Evolutionary conservation across 352 stramenopile genomes (phyloP), one percentile per base, ranked within the genome.

Genomic region (Phytopythium cucurbitacearum): DNA sequence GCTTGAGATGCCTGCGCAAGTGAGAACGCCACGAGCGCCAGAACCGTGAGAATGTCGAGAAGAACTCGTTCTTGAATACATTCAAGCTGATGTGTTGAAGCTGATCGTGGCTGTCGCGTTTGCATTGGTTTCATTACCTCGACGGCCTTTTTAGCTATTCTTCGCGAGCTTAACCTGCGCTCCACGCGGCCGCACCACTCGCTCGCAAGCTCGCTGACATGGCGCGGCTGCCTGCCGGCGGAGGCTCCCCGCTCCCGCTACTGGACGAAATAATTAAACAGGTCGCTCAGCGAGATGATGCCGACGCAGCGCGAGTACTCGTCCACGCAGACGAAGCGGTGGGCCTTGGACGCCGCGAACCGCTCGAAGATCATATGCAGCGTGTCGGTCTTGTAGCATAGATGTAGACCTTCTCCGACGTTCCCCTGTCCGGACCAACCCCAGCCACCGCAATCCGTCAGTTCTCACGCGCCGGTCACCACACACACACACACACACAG

Each of bases 221-320:
- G 21, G 11, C 40, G 40, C n/a, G 40, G 11, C 11, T 7, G 40
- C 40, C 12, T 15, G 40, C 40, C 7, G 7, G 40, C 12, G 40
- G n/a, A 32, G 41, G 40, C 34, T 56, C 36, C 62, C 54, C 37
- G 55, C 57, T 64, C 45, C 46, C 47, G 64, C 71, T 92, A 87
- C 59, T 91, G 66, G 50, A 94, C 69, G 70, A 94, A 94, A 86
- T 94, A 94, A 81, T 91, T 90, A 78, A 94, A 94, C 76, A 94
- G 69, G 69, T 94, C 84, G 60, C 84, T 92, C 53, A 94, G 78
- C 50, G 84, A 89, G 67, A 94, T 78, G 59, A 94, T 71, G 51
- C 84, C 84, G 46, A 92, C 81, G 61, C 81, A 92, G 46, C 75
- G 81, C 58, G 65, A 76, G 67, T 83, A 88, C 69, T 92, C 82